phyloP scores from a whole-genome alignment of 768 basidiomycete species.

The Cubamyces sp. region DNA sequence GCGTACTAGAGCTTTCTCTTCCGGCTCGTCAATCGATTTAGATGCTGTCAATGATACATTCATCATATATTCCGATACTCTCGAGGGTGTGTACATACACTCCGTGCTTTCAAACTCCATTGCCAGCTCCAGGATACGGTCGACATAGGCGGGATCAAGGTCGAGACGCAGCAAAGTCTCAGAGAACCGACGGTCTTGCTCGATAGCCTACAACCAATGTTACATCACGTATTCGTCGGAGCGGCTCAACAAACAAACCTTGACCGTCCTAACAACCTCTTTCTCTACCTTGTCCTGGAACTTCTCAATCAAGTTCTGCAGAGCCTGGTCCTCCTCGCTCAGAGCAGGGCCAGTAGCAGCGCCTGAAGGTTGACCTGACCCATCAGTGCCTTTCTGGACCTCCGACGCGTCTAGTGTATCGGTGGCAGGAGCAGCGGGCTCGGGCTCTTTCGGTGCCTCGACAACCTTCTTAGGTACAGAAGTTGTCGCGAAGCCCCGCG shows the following conservation, averaged over 20 bases:
- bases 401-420: slow-evolving; percentile 27
- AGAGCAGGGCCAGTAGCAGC: slow-evolving; percentile 40
- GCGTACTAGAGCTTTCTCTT: slow-evolving; percentile 71
- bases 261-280: slow-evolving; percentile 72
- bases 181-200: slow-evolving; percentile 78
- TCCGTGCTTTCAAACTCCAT: slow-evolving; percentile 39
- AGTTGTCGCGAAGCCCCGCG: slow-evolving; percentile 79
- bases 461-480: slow-evolving; percentile 79
- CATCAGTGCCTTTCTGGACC: background rate
- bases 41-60: slow-evolving; percentile 32
- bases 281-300: slow-evolving; percentile 88
- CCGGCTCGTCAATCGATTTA: slow-evolving; percentile 53
- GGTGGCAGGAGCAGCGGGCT: slow-evolving; percentile 20
- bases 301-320: slow-evolving; percentile 79
- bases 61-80: background rate
- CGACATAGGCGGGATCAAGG: slow-evolving; percentile 59
- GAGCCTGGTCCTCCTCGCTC: slow-evolving; percentile 53
- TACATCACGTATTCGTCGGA: background rate
- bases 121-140: slow-evolving; percentile 62
- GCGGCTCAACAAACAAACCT: slow-evolving; percentile 49
- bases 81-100: slow-evolving; percentile 31
- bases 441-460: slow-evolving; percentile 34
- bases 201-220: slow-evolving; percentile 58
- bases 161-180: slow-evolving; percentile 64
- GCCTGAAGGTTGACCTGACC: slow-evolving; percentile 7